Percentiles rank a stretch among this genome's conserved stretches.
These are phyloP conservation scores for Blastomyces parvus DNA, from an alignment of 2,329 filamentous ascomycete genomes.

Conservation along the genomic window DNA sequence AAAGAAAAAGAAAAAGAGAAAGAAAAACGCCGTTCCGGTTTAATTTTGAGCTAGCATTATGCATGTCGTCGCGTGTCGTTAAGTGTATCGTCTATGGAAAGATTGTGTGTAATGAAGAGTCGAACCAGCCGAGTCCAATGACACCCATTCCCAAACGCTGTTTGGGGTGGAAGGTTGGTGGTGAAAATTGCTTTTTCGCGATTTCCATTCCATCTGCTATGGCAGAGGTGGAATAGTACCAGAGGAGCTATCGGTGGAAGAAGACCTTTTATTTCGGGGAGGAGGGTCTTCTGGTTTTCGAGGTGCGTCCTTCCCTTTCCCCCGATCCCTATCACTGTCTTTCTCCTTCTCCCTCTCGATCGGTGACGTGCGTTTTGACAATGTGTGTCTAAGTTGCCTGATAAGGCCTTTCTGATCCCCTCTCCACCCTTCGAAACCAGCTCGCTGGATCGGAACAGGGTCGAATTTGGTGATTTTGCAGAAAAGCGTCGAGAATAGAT, in stretches of 20 bases:
- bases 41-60: slow-evolving; percentile 9
- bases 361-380: slow-evolving; percentile 36
- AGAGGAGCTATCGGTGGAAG: background rate
- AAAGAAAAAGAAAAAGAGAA: slow-evolving; percentile 3
- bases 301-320: slow-evolving; percentile 2
- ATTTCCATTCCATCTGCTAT: background rate
- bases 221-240: background rate
- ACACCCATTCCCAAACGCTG: slow-evolving; percentile 5
- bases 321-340: slow-evolving; percentile 8
- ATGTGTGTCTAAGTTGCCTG: slow-evolving; percentile 35
- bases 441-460: slow-evolving; percentile 34
- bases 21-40: slow-evolving; percentile 12
- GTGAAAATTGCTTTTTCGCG: background rate
- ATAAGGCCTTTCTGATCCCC: slow-evolving; percentile 35
- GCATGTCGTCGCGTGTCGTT: slow-evolving; percentile 14
- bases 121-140: slow-evolving; percentile 10
- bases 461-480: slow-evolving; percentile 67
- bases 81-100: slow-evolving; percentile 1
- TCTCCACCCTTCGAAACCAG: slow-evolving; percentile 32
- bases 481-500: slow-evolving; percentile 89
- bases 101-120: slow-evolving; percentile 9
- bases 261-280: slow-evolving; percentile 1
- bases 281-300: background rate
- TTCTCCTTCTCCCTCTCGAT: slow-evolving; percentile 30
- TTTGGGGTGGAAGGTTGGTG: background rate